These are phyloP conservation scores for Periconia sp. DNA, from an alignment of 2,329 filamentous ascomycete genomes.

Conservation along the genomic window DNA sequence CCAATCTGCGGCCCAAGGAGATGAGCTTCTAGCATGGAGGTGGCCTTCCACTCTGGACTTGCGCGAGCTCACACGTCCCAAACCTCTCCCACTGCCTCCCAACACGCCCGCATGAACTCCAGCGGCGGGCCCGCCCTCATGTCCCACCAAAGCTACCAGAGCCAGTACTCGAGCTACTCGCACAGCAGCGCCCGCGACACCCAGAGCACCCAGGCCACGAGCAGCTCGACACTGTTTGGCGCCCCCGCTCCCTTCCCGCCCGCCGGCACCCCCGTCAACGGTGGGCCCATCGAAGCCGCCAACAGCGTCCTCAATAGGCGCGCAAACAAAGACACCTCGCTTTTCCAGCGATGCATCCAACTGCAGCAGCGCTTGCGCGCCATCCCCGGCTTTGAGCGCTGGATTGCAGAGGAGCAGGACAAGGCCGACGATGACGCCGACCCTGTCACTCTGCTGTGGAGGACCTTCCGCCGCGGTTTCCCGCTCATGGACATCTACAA, in stretches of 20 bases:
- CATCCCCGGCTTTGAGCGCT: slow-evolving; percentile 81
- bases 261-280: slow-evolving; percentile 51
- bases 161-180: slow-evolving; percentile 55
- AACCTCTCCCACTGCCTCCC: slow-evolving; percentile 27
- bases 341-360: slow-evolving; percentile 93
- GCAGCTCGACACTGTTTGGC: slow-evolving; percentile 52
- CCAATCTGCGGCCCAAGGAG: slow-evolving; percentile 17
- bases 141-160: slow-evolving; percentile 54
- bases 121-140: slow-evolving; percentile 47
- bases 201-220: slow-evolving; percentile 55
- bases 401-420: slow-evolving; percentile 74
- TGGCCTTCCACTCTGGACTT: slow-evolving; percentile 36
- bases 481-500: slow-evolving; percentile 92
- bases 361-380: slow-evolving; percentile 80
- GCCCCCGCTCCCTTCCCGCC: slow-evolving; percentile 40
- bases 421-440: slow-evolving; percentile 72
- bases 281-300: slow-evolving; percentile 74
- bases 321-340: slow-evolving; percentile 86
- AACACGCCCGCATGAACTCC: slow-evolving; percentile 42
- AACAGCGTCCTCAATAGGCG: slow-evolving; percentile 97
- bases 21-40: slow-evolving; percentile 45
- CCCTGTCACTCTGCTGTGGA: slow-evolving; percentile 91
- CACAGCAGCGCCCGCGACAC: slow-evolving; percentile 54
- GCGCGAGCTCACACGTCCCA: slow-evolving; percentile 31
- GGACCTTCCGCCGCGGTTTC: slow-evolving; percentile 80